Evolutionary conservation across 1,284 basidiomycete genomes (phyloP).

Genomic region (Exobasidium rhododendri): DNA sequence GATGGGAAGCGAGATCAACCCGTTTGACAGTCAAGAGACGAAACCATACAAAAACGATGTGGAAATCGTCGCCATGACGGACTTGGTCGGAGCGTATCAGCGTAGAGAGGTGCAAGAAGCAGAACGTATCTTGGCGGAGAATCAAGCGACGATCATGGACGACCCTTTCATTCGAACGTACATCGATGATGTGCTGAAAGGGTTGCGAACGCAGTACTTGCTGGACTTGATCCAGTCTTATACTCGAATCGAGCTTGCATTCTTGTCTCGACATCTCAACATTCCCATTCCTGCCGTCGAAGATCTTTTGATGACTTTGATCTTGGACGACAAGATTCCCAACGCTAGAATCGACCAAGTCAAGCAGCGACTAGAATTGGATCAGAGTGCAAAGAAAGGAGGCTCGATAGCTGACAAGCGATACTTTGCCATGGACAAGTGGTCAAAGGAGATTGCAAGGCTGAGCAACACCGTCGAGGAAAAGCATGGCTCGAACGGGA

Average conservation of each 20-base stretch:
- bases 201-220: slow-evolving; percentile 89
- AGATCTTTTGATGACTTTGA: slow-evolving; percentile 84
- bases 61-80: slow-evolving; percentile 96
- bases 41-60: slow-evolving; percentile 98
- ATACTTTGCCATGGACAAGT: slow-evolving; percentile 74
- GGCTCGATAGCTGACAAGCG: slow-evolving; percentile 77
- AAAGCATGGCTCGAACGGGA: slow-evolving; percentile 5
- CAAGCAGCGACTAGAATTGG: slow-evolving; percentile 81
- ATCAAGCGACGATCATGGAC: slow-evolving; percentile 87
- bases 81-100: slow-evolving; percentile 92
- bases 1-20: slow-evolving; percentile 96
- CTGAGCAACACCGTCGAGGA: slow-evolving; percentile 62
- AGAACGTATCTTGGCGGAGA: slow-evolving; percentile 88
- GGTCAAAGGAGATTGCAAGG: slow-evolving; percentile 71
- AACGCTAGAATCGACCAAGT: slow-evolving; percentile 89
- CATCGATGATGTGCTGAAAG: slow-evolving; percentile 89
- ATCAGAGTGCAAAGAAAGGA: slow-evolving; percentile 61
- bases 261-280: slow-evolving; percentile 88
- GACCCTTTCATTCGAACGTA: slow-evolving; percentile 88
- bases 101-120: slow-evolving; percentile 90
- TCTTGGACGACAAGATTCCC: slow-evolving; percentile 89
- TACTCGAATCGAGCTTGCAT: slow-evolving; percentile 82
- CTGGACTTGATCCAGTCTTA: slow-evolving; percentile 98
- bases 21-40: slow-evolving; percentile 98
- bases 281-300: slow-evolving; percentile 83